Percentiles rank a stretch among this genome's conserved stretches.
Conservation (phyloP, 345 rosid genomes). For the Euphorbia peplus region DNA sequence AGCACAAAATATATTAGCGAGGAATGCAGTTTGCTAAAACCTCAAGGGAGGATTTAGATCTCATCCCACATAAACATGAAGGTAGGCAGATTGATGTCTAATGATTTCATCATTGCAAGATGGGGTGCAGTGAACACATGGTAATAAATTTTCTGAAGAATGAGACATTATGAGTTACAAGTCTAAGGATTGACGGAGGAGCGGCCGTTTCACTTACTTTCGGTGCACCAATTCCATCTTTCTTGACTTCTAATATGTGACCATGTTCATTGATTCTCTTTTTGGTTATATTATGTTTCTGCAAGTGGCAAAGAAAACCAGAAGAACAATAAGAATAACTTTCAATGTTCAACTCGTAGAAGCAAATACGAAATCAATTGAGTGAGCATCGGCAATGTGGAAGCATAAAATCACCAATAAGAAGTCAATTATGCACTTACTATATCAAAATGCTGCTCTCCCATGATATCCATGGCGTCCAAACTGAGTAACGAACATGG, state of each 20-base stretch:
- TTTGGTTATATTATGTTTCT: constrained; percentile 31
- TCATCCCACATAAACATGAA: neutral
- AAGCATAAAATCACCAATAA: neutral
- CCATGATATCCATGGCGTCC: constrained; percentile 35
- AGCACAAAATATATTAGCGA: neutral
- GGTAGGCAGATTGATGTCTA: neutral
- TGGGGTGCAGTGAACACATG: neutral
- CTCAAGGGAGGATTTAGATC: no score
- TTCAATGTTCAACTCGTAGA: neutral
- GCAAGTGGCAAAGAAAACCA: constrained; percentile 7
- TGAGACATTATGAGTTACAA: neutral
- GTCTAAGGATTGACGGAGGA: neutral
- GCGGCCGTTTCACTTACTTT: constrained; percentile 11
- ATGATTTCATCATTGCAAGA: neutral
- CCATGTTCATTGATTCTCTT: constrained; percentile 27
- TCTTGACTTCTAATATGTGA: constrained; percentile 23
- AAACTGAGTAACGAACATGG: constrained; percentile 30
- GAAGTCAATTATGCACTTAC: constrained; percentile 9
- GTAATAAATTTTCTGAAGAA: neutral
- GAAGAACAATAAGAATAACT: neutral
- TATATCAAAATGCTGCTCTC: constrained; percentile 35
- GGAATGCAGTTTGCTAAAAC: neutral
- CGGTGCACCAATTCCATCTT: constrained; percentile 34
- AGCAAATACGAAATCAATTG: neutral
- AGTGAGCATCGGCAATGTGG: neutral